phyloP scores from a whole-genome alignment of 352 stramenopile species.

The Globisporangium uncinulatum region DNA sequence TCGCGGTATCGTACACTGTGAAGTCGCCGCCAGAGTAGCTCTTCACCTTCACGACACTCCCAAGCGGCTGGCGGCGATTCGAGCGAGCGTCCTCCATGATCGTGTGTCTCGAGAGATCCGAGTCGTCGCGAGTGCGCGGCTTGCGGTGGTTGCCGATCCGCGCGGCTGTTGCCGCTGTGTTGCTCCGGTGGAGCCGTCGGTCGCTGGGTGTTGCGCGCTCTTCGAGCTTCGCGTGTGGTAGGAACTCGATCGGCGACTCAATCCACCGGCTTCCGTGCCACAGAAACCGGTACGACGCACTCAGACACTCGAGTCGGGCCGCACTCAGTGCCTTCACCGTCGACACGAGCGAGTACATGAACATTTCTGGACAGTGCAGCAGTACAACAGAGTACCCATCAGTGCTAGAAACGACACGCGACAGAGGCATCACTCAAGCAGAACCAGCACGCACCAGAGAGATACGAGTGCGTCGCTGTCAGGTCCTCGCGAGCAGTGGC shows the following conservation, averaged over 20 bases:
- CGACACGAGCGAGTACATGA: conserved; percentile 56
- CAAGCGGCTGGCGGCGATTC: neutral
- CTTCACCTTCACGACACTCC: conserved; percentile 3
- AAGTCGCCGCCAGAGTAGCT: conserved; percentile 9
- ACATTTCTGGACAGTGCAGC: conserved; percentile 24
- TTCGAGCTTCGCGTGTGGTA: conserved; percentile 8
- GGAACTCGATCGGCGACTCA: conserved; percentile 45
- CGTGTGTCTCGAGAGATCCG: conserved; percentile 19
- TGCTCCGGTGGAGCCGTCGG: conserved; percentile 11
- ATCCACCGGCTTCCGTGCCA: conserved; percentile 61
- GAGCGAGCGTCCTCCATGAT: conserved; percentile 9
- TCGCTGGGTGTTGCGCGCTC: neutral
- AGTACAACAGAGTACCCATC: neutral
- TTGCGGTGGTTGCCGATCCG: conserved; percentile 16
- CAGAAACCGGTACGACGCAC: conserved; percentile 43
- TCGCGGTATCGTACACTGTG: neutral
- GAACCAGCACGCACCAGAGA: conserved; percentile 16
- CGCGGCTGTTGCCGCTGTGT: conserved; percentile 6
- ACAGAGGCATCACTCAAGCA: neutral
- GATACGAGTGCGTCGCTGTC: conserved; percentile 27
- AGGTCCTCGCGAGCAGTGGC: conserved; percentile 36
- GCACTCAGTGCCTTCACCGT: conserved; percentile 46
- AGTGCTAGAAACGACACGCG: neutral
- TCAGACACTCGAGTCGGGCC: conserved; percentile 45
- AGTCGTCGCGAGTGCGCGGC: conserved; percentile 34